These are phyloP conservation scores for Ascochyta pisi DNA, from an alignment of 2,329 filamentous ascomycete species.

Conservation along the genomic window DNA sequence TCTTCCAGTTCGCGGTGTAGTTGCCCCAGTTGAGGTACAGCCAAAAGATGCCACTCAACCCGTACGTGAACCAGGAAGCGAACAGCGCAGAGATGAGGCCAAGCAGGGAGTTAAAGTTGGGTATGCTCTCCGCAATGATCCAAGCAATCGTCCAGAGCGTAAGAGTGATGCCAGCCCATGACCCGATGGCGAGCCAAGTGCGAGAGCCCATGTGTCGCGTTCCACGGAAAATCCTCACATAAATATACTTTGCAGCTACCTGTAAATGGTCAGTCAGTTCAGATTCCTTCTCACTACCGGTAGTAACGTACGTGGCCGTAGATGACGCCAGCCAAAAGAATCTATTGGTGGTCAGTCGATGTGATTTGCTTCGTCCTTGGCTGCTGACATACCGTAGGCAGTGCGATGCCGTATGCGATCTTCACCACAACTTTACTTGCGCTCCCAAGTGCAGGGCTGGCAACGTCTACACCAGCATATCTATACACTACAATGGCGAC, in stretches of 20 bases:
- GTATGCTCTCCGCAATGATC: constrained; percentile 72
- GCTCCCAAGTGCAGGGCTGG: constrained; percentile 67
- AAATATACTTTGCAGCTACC: constrained; percentile 67
- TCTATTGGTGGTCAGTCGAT: constrained; percentile 40
- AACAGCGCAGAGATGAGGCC: constrained; percentile 65
- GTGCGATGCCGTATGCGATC: constrained; percentile 71
- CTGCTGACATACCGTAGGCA: constrained; percentile 58
- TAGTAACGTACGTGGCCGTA: constrained; percentile 64
- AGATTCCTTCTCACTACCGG: no score
- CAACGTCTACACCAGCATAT: constrained; percentile 66
- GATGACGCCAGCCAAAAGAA: constrained; percentile 73
- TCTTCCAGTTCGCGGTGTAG: constrained; percentile 50
- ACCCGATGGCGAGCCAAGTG: constrained; percentile 38
- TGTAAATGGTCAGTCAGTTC: not conserved
- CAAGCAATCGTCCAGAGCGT: constrained; percentile 67
- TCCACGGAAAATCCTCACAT: constrained; percentile 66
- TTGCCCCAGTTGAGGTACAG: constrained; percentile 55
- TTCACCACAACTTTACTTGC: constrained; percentile 66
- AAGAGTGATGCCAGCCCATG: constrained; percentile 66
- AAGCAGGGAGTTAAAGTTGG: constrained; percentile 70
- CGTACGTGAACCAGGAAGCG: constrained; percentile 68
- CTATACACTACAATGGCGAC: constrained; percentile 72
- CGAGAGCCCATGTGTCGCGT: constrained; percentile 51
- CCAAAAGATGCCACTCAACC: constrained; percentile 54
- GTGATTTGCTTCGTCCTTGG: not conserved